Conservation (phyloP, 2,329 filamentous ascomycete genomes). For the Colletotrichum chrysophilum region DNA sequence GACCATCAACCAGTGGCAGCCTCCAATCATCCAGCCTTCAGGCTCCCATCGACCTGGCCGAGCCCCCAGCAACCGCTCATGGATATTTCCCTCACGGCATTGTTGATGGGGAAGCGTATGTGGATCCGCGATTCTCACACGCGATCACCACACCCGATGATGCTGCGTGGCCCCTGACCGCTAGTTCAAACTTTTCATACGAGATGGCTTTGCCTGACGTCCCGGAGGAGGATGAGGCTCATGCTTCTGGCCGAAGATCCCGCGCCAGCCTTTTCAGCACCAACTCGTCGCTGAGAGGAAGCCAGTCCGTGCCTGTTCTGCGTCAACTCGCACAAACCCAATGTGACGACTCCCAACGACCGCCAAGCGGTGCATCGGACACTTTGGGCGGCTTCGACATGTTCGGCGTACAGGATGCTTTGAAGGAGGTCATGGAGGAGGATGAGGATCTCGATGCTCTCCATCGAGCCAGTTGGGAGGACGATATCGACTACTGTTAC, state of each 20-base stretch:
- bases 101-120: constrained; percentile 25
- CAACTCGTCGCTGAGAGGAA: constrained; percentile 57
- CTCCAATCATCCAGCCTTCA: constrained; percentile 51
- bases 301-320: constrained; percentile 60
- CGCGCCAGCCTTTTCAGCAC: constrained; percentile 52
- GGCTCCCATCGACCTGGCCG: constrained; percentile 26
- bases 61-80: constrained; percentile 21
- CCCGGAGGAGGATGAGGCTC: constrained; percentile 66
- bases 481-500: constrained; percentile 74
- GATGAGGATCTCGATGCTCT: constrained; percentile 30
- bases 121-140: constrained; percentile 37
- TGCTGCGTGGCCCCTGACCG: constrained; percentile 49
- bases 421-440: constrained; percentile 31
- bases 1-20: constrained; percentile 49
- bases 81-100: constrained; percentile 3
- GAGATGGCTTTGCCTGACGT: constrained; percentile 61
- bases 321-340: constrained; percentile 44
- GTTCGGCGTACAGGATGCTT: constrained; percentile 37
- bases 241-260: constrained; percentile 39
- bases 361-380: constrained; percentile 55
- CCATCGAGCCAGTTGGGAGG: constrained; percentile 65
- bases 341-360: constrained; percentile 29
- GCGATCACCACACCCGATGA: constrained; percentile 48
- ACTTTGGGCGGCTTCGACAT: constrained; percentile 53
- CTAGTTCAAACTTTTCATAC: constrained; percentile 37